phyloP scores from a whole-genome alignment of 768 basidiomycete genomes.

The Lactarius psammicola region DNA sequence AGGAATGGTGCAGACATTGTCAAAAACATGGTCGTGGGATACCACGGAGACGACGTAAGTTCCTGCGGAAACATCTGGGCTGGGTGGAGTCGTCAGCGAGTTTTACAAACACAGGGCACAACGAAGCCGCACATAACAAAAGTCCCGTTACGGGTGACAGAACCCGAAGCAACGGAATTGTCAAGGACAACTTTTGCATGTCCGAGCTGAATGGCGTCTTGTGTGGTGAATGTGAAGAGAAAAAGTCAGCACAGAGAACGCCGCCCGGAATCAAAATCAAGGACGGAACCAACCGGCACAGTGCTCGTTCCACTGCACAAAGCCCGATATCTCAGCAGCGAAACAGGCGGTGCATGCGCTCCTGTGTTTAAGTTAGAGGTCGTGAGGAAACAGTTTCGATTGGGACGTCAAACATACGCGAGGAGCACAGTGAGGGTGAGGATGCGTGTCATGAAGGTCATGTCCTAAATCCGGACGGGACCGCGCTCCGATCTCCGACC shows the following conservation, averaged over 20 bases:
- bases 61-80: constrained; percentile 66
- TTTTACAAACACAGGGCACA: too few relatives aligned
- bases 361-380: background rate
- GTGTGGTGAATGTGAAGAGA: background rate
- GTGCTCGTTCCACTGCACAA: constrained; percentile 67
- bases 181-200: constrained; percentile 61
- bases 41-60: constrained; percentile 67
- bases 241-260: constrained; percentile 22
- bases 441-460: constrained; percentile 16
- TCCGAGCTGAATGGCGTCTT: constrained; percentile 44
- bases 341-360: constrained; percentile 23
- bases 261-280: background rate
- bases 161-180: constrained; percentile 51
- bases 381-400: background rate
- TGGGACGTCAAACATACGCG: constrained; percentile 11
- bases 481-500: background rate
- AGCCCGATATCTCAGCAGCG: constrained; percentile 60
- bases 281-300: constrained; percentile 51
- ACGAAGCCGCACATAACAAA: constrained; percentile 60
- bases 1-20: constrained; percentile 49
- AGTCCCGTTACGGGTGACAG: constrained; percentile 54
- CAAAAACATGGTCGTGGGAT: constrained; percentile 66
- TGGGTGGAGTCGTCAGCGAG: constrained; percentile 36
- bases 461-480: constrained; percentile 18
- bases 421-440: constrained; percentile 13